These are phyloP conservation scores for Lantana camara DNA, from an alignment of 257 asterid species.

Conservation along the genomic window DNA sequence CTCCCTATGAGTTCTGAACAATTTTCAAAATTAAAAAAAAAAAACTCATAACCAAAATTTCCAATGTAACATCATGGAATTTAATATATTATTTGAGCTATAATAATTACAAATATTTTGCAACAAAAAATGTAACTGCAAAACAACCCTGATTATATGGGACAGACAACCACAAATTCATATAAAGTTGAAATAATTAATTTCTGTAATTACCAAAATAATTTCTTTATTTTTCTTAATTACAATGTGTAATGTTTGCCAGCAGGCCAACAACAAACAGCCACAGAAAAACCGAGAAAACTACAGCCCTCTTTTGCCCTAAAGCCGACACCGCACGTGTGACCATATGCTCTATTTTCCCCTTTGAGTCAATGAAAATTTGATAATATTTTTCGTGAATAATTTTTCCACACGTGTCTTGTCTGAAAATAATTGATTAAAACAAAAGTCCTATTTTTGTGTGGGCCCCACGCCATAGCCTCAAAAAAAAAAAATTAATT, in stretches of 20 bases:
- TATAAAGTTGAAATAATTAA: background rate
- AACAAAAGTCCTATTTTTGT: too few species aligned
- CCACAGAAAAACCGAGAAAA: constrained; percentile 14
- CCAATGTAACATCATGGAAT: too few species aligned
- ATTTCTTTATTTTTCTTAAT: background rate
- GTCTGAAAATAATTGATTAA: too few species aligned
- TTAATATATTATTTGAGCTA: background rate
- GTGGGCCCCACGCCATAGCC: too few species aligned
- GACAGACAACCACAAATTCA: background rate
- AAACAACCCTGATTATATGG: background rate
- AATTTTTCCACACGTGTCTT: constrained; percentile 24
- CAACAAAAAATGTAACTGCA: background rate
- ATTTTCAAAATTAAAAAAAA: too few species aligned
- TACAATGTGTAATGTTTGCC: constrained; percentile 19
- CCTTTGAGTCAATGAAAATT: background rate
- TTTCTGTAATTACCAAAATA: background rate
- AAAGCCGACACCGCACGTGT: constrained; percentile 52
- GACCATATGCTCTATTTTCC: background rate
- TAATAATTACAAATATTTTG: background rate
- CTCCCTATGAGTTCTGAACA: too few species aligned
- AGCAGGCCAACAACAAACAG: constrained; percentile 26
- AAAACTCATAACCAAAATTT: too few species aligned
- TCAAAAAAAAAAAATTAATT: too few species aligned
- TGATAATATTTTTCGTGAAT: background rate
- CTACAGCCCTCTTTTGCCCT: constrained; percentile 24